A percentile compares a stretch with the other conserved stretches of the same genome.
Evolutionary conservation across 2,329 filamentous ascomycete species (phyloP).

Genomic region (Colletotrichum sp.): DNA sequence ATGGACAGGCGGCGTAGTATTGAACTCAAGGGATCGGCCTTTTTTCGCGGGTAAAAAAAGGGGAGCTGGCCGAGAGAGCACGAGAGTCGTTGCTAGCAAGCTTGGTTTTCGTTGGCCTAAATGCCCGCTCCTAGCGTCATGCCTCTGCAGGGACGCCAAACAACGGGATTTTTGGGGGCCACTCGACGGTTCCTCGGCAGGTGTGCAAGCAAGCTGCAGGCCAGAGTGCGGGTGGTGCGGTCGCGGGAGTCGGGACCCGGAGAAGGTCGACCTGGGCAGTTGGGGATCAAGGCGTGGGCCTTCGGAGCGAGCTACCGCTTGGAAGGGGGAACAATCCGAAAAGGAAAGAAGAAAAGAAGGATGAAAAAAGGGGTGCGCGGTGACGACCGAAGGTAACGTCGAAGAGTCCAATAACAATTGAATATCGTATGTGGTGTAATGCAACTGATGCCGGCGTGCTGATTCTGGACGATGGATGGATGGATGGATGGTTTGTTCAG

Average conservation of each 20-base stretch:
- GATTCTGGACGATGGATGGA: background rate
- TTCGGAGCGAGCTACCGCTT: background rate
- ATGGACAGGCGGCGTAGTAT: constrained; percentile 16
- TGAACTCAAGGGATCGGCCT: constrained; percentile 14
- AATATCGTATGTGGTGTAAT: constrained; percentile 4
- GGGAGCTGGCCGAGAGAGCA: constrained; percentile 2
- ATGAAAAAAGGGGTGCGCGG: background rate
- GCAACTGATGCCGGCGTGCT: background rate
- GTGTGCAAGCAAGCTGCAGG: constrained; percentile 1
- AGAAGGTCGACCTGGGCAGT: background rate
- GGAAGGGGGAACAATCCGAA: background rate
- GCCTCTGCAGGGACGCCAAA: constrained; percentile 16
- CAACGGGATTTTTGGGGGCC: constrained; percentile 7
- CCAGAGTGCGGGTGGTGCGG: background rate
- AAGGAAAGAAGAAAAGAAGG: background rate
- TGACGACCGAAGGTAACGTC: background rate
- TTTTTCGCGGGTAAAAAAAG: constrained; percentile 2
- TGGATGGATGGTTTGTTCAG: background rate
- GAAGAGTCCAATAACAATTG: constrained; percentile 1
- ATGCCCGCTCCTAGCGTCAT: constrained; percentile 18
- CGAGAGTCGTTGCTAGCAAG: constrained; percentile 1
- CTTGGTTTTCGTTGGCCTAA: constrained; percentile 16
- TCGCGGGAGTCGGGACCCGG: background rate
- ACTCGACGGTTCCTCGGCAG: constrained; percentile 15
- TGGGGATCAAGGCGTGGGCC: background rate